phyloP scores from a whole-genome alignment of 371 early-diverging fungal species.

The Fennellomyces sp. region DNA sequence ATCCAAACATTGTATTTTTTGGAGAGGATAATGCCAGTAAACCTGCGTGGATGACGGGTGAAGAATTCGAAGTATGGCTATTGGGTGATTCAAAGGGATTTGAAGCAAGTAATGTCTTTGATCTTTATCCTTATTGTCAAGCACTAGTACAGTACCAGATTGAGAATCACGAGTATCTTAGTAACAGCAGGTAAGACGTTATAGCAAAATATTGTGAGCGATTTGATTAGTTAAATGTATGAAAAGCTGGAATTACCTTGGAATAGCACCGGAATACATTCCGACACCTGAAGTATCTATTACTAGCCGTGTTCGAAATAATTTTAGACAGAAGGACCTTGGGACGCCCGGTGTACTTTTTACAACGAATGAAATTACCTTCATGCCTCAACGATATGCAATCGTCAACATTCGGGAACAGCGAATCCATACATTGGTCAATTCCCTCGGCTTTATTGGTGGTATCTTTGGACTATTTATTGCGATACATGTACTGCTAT shows the following conservation, averaged over 20 bases:
- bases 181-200: no score
- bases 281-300: slow-evolving; percentile 17
- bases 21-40: no score
- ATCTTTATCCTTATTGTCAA: slow-evolving; percentile 14
- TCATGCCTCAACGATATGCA: neutral
- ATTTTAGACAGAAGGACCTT: no score
- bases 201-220: no score
- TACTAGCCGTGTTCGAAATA: slow-evolving; percentile 11
- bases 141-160: slow-evolving; percentile 19
- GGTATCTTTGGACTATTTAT: slow-evolving; percentile 37
- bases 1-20: no score
- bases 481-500: slow-evolving; percentile 29
- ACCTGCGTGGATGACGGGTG: no score
- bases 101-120: slow-evolving; percentile 20
- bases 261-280: slow-evolving; percentile 18
- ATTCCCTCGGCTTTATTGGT: slow-evolving; percentile 30
- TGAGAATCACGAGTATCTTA: slow-evolving; percentile 17
- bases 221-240: no score
- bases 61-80: no score
- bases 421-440: slow-evolving; percentile 23
- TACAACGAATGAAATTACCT: no score
- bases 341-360: no score
- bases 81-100: slow-evolving; percentile 31
- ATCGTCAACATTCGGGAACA: slow-evolving; percentile 13
- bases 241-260: slow-evolving; percentile 31